Base-by-base conservation (phyloP, 2,329 filamentous ascomycete genomes). In the Xylariomycetidae sp. region DNA sequence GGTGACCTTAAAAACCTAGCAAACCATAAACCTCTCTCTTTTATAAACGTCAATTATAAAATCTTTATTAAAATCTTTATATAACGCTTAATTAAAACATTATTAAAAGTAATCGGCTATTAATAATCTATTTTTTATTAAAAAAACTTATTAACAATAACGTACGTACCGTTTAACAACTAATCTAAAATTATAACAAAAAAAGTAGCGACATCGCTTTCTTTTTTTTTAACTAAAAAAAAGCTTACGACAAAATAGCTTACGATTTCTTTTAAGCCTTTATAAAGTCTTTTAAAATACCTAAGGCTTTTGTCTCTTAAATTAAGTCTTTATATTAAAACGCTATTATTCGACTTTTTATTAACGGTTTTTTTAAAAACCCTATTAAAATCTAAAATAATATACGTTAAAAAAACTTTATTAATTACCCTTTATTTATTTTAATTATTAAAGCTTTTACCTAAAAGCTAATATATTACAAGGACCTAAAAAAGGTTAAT, bases 21-120 rank as follows among this genome's bases (percentile, higher is more conserved):
- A 25, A 32, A 32, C 26, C 26, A 32, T 32, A 25, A 17, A 25
- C 16, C n/a, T 9, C 15, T 32, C 25, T 18, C 22, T 15, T 25
- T 32, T 15, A 32, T 32, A 32, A 32, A 32, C 22, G 22, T 32
- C 7, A 25, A 32, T 18, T 32, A 32, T 32, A 32, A 32, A 32
- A 32, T 32, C 6, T 32, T 25, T 25, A 32, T 25, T 19, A 13
- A 28, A 19, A 34, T 34, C 6, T 8, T 34, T 10, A 34, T 27
- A 34, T 19, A 34, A 19, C 9, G 17, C 13, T 12, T 34, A 17
- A 34, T 34, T 23, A 7, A 16, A 20, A 14, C 24, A 4, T 20
- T 34, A 27, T 23, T 9, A 26, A 34, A 7, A 22, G 14, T 34
- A 19, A 27, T 27, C 5, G 22, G 15, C 13, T 7, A 10, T 19